phyloP scores from a whole-genome alignment of 495 filamentous ascomycete genomes.

The Patellaria atrata region DNA sequence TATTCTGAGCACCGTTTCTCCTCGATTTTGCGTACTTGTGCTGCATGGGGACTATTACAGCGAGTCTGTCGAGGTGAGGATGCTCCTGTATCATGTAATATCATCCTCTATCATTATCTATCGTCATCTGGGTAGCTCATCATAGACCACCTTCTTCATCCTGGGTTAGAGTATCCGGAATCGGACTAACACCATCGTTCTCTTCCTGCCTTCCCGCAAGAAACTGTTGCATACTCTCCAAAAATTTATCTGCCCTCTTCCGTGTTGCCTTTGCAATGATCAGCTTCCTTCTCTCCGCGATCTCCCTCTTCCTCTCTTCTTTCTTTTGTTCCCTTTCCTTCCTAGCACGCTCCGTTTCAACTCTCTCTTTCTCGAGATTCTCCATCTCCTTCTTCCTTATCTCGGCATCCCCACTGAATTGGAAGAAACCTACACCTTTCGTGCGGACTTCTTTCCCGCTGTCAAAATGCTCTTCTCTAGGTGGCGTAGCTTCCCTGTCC shows the following conservation, averaged over 20 bases:
- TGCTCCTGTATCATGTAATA: too few species aligned
- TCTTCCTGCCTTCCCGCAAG: too few species aligned
- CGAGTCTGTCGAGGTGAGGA: too few species aligned
- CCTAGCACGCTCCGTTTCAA: constrained; percentile 46
- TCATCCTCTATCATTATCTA: too few species aligned
- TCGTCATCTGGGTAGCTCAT: too few species aligned
- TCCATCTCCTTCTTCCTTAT: constrained; percentile 60
- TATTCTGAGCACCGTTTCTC: too few species aligned
- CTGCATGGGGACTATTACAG: too few species aligned
- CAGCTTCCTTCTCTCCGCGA: constrained; percentile 41
- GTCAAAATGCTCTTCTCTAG: constrained; percentile 70
- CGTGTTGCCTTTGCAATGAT: constrained; percentile 45
- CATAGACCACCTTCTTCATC: too few species aligned
- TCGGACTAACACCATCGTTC: too few species aligned
- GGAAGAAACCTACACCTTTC: constrained; percentile 83
- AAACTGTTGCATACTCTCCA: too few species aligned
- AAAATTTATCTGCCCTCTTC: constrained; percentile 54
- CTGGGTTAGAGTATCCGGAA: too few species aligned
- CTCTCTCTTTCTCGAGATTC: constrained; percentile 47
- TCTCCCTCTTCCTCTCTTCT: constrained; percentile 33
- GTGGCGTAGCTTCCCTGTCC: constrained; percentile 63
- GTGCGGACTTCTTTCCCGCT: constrained; percentile 65
- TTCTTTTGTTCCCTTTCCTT: constrained; percentile 37
- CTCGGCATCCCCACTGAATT: constrained; percentile 58
- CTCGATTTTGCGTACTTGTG: too few species aligned